These are phyloP conservation scores for Acrodontium crateriforme DNA, from an alignment of 2,329 filamentous ascomycete species.

Conservation along the genomic window DNA sequence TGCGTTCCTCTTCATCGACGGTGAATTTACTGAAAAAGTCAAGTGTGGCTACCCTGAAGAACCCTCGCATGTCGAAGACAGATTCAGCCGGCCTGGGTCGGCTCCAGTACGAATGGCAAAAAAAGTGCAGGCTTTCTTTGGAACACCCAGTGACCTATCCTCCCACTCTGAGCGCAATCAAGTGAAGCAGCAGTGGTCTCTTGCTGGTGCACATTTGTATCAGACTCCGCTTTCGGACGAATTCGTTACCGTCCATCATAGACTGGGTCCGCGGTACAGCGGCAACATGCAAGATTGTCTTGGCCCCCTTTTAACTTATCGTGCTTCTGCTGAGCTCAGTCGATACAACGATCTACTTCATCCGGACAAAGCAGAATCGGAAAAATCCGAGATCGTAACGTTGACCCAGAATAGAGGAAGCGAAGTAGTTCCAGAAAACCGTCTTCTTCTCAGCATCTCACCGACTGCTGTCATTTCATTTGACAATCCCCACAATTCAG, in stretches of 20 bases:
- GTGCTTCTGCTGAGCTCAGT: slow-evolving; percentile 79
- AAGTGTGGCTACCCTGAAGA: slow-evolving; percentile 76
- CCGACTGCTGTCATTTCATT: slow-evolving; percentile 69
- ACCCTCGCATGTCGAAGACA: slow-evolving; percentile 40
- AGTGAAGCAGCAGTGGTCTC: slow-evolving; percentile 68
- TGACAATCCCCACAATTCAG: slow-evolving; percentile 29
- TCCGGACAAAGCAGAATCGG: slow-evolving; percentile 77
- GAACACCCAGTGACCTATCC: slow-evolving; percentile 80
- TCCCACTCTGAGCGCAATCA: slow-evolving; percentile 58
- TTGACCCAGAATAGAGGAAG: slow-evolving; percentile 80
- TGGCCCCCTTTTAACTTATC: slow-evolving; percentile 91
- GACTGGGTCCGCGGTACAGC: slow-evolving; percentile 78
- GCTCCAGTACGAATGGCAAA: slow-evolving; percentile 22
- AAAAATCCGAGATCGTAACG: slow-evolving; percentile 78
- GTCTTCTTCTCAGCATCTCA: slow-evolving; percentile 69
- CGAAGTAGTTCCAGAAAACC: slow-evolving; percentile 64
- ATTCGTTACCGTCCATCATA: slow-evolving; percentile 76
- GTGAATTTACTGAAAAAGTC: slow-evolving; percentile 84
- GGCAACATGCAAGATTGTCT: slow-evolving; percentile 96
- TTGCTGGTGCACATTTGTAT: slow-evolving; percentile 81
- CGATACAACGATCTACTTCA: slow-evolving; percentile 84
- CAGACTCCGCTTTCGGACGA: slow-evolving; percentile 83
- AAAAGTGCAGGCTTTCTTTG: slow-evolving; percentile 81
- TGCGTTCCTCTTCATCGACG: slow-evolving; percentile 80
- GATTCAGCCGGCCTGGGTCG: not conserved